Evolutionary conservation across 306 rosid genomes (phyloP).

Genomic region (Castanospermum australe): DNA sequence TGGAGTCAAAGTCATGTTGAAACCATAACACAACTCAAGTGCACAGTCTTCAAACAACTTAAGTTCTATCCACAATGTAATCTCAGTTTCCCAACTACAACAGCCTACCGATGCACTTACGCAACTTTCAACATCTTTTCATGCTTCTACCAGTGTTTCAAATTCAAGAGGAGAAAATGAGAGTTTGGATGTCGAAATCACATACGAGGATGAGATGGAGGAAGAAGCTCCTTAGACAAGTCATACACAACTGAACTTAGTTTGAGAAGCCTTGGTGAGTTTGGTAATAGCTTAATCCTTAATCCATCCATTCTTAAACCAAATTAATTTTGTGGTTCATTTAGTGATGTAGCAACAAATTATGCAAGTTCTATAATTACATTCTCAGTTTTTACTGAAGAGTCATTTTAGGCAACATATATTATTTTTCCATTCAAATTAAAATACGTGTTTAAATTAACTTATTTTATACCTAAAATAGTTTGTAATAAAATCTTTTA

Average conservation of each 20-base stretch:
- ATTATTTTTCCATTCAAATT: constrained; percentile 52
- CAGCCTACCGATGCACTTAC: constrained; percentile 32
- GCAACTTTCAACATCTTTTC: constrained; percentile 23
- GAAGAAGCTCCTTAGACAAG: constrained; percentile 63
- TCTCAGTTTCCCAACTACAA: constrained; percentile 23
- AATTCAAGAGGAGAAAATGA: constrained; percentile 23
- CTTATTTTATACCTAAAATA: too few species aligned
- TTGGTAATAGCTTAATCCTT: constrained; percentile 44
- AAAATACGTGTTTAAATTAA: too few species aligned
- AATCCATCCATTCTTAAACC: constrained; percentile 38
- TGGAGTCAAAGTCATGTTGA: too few species aligned
- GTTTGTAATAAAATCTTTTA: too few species aligned
- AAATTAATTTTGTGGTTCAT: constrained; percentile 58
- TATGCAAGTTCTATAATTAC: constrained; percentile 29
- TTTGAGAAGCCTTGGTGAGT: constrained; percentile 48
- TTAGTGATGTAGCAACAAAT: constrained; percentile 35
- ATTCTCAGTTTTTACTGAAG: constrained; percentile 45
- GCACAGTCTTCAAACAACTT: neutral
- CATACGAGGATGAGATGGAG: constrained; percentile 63
- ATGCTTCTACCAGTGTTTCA: constrained; percentile 15
- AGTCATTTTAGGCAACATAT: constrained; percentile 60
- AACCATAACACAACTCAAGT: too few species aligned
- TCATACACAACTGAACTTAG: constrained; percentile 28
- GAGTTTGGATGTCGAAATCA: constrained; percentile 23
- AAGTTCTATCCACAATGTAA: neutral